Base-by-base conservation (phyloP, 768 basidiomycete species). In the Gymnopilus junonius region DNA sequence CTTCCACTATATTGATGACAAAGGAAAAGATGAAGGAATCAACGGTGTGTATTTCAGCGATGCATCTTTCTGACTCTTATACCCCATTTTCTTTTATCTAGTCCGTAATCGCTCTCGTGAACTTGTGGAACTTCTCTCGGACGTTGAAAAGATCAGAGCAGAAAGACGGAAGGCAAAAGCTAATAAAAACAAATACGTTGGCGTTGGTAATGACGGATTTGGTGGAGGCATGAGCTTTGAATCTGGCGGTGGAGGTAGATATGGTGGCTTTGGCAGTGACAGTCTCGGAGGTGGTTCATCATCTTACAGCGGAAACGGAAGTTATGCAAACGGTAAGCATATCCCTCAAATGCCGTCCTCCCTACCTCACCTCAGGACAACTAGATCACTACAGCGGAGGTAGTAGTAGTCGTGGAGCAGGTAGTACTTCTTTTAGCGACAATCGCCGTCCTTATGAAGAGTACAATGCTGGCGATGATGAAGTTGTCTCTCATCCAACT, bases 1-100 rank as follows among this genome's bases (percentile, higher is more conserved):
- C 71, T 99, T 99, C 79, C 97, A 99, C 73, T 98, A 98, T 75
- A 93, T 98, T 59, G 97, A 99, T 67, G 97, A 99, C 66, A 97
- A 97, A 79, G 95, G 94, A 53, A 99, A 99, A 75, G 97, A 99
- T 71, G 94, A 99, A 76, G 97, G 97, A 6, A 85, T 97, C 69
- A 99, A 99, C 70, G 95, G 96, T 95, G 65, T n/a, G 79, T 64
- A 17, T 32, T 17, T 8, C 32, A 25, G 8, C 55, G 6, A 31
- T 37, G 25, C 17, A 46, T 31, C 17, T 14, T 51, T 23, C 12
- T 17, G 21, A 58, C 8, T 15, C 11, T 23, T 6, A 29, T 11
- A n/a, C 27, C 5, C 15, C 37, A 39, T 37, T 10, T 11, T 4
- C 29, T 60, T 11, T 21, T 39, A 60, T 39, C 14, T 72, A 99